These are phyloP conservation scores for Euphorbia pulcherrima DNA, from an alignment of 345 rosid genomes.

Conservation along the genomic window DNA sequence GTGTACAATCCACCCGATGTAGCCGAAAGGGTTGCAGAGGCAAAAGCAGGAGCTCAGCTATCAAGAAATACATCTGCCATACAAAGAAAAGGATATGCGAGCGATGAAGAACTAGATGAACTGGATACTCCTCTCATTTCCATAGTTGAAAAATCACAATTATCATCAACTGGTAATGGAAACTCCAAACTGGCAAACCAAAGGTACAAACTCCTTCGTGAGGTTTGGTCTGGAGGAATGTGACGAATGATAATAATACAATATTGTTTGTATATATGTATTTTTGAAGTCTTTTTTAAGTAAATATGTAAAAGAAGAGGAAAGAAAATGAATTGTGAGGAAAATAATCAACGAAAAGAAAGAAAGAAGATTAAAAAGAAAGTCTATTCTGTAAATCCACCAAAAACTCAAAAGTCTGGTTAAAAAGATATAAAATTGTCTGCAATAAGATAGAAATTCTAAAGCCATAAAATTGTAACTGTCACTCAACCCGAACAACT, in stretches of 20 bases:
- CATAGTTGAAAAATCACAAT: conserved; percentile 44
- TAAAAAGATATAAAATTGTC: not conserved
- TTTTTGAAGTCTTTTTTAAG: not conserved
- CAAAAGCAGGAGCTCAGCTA: conserved; percentile 35
- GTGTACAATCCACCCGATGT: conserved; percentile 61
- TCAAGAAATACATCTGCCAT: conserved; percentile 52
- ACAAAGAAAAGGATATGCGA: conserved; percentile 90
- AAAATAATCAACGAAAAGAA: conserved; percentile 6
- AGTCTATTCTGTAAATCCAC: too few species aligned
- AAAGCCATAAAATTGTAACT: not conserved
- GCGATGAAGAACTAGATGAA: conserved; percentile 87
- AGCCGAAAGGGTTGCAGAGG: conserved; percentile 64
- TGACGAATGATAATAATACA: not conserved
- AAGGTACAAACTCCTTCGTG: conserved; percentile 74
- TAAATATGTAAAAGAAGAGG: conserved; percentile 1
- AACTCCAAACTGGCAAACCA: conserved; percentile 34
- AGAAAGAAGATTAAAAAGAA: not conserved
- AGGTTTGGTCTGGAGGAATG: conserved; percentile 64
- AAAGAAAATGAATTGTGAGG: not conserved
- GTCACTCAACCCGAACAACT: not conserved
- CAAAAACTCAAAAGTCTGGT: too few species aligned
- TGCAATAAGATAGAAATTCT: not conserved
- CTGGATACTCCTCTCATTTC: conserved; percentile 67
- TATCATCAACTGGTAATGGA: conserved; percentile 34
- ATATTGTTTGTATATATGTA: conserved; percentile 10